Evolutionary conservation across 2,329 filamentous ascomycete species (phyloP).

Genomic region (Aspergillus fumigatiaffinis): DNA sequence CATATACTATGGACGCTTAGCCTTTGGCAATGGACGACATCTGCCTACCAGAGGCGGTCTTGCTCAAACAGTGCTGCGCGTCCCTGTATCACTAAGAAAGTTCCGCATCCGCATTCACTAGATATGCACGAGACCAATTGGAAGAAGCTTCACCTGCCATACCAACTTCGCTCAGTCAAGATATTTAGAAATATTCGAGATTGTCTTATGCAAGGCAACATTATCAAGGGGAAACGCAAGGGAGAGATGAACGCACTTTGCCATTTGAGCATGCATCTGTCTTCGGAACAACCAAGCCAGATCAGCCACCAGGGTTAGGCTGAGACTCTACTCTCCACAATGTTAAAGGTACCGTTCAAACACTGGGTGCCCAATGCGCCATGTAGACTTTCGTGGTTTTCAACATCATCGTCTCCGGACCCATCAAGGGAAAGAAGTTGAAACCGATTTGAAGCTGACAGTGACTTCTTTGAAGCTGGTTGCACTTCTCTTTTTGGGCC

Average conservation of each 20-base stretch:
- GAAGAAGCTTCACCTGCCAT: neutral
- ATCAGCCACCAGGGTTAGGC: slow-evolving; percentile 3
- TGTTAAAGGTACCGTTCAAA: slow-evolving; percentile 11
- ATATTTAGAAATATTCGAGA: neutral
- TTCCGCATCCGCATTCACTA: neutral
- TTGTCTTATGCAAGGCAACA: neutral
- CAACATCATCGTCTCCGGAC: slow-evolving; percentile 31
- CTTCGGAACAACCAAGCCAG: neutral
- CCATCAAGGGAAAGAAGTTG: slow-evolving; percentile 54
- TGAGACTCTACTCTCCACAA: slow-evolving; percentile 14
- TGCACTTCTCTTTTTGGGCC: slow-evolving; percentile 24
- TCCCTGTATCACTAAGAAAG: neutral
- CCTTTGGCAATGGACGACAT: neutral
- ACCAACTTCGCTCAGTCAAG: no score
- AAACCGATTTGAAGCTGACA: slow-evolving; percentile 55
- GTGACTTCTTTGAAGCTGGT: slow-evolving; percentile 31
- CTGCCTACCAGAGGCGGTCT: neutral
- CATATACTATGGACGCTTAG: neutral
- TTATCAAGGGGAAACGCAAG: neutral
- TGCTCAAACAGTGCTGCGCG: neutral
- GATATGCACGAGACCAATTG: neutral
- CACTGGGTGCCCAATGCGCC: slow-evolving; percentile 9
- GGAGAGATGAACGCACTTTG: neutral
- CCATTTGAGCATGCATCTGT: neutral
- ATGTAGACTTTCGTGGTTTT: slow-evolving; percentile 24